Base-by-base conservation (phyloP, 1,284 basidiomycete genomes). In the Anthracocystis walkeri region DNA sequence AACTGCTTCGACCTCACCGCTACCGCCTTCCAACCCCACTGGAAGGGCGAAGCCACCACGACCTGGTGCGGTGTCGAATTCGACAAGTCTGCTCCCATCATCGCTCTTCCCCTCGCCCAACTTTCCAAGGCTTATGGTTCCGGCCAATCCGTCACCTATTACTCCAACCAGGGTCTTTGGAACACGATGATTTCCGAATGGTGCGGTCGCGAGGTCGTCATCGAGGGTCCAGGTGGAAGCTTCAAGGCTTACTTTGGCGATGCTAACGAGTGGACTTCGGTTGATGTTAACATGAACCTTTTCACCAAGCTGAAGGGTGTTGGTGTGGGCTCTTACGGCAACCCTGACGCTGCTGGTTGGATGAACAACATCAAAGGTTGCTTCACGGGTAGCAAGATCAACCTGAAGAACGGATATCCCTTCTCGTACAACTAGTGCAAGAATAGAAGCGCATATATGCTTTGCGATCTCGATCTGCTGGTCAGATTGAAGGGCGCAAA, bases 191-290 rank as follows among this genome's bases (percentile, higher is more conserved):
- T 75, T 16, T 42, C 54, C 41, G 49, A 75, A n/a, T 75, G 72
- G 72, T 75, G 72, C 40, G 72, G 72, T 31, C 72, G 63, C 29
- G 66, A 75, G 56, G 55, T 75, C 21, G 50, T 53, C 42, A 61
- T 75, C 45, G 27, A 68, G 35, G 72, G 72, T 20, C 72, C 66
- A 6, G 66, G 58, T 49, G 72, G 72, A 7, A 56, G 49, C 45
- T 68, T 75, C 62, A 75, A 67, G 53, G 72, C 72, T 16, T 75
- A 75, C 66, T 63, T 69, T 33, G 72, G 72, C 41, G 72, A 75
- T 55, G 72, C 72, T 14, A 75, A 75, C 53, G 54, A 57, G 29
- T 75, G 72, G 72, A 69, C 72, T 16, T 65, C 62, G 41, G 72
- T 75, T 12, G 72, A 75, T 38, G 35, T 75, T 45, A 75, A 75